Percentiles rank a stretch among this genome's conserved stretches.
phyloP scores from a whole-genome alignment of 1,284 basidiomycete species.

The Trametes sp. region DNA sequence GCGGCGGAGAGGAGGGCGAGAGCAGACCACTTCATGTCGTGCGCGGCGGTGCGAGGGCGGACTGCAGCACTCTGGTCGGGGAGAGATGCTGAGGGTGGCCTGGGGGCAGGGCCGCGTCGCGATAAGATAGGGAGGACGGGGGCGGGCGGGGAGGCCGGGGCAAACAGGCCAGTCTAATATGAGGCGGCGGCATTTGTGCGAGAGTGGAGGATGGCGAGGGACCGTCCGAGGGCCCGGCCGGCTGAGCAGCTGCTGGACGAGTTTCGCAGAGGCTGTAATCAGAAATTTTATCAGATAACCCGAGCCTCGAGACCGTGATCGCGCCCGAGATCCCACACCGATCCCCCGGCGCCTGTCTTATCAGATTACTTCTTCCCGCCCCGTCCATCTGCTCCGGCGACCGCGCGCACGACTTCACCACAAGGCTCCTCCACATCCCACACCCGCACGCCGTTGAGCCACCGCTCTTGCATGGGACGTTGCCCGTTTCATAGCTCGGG shows the following conservation, averaged over 20 bases:
- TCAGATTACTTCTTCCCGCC: constrained; percentile 30
- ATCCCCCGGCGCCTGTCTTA: constrained; percentile 25
- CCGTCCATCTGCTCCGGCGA: constrained; percentile 11
- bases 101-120: constrained; percentile 5
- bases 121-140: constrained; percentile 19
- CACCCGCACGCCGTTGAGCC: neutral
- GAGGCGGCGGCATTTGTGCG: constrained; percentile 25
- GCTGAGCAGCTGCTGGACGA: neutral
- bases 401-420: constrained; percentile 5
- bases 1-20: constrained; percentile 43
- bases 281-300: constrained; percentile 43
- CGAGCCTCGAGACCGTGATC: constrained; percentile 14
- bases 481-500: neutral
- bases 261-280: constrained; percentile 8
- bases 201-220: constrained; percentile 16
- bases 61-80: constrained; percentile 16
- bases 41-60: constrained; percentile 12
- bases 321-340: constrained; percentile 18
- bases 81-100: constrained; percentile 19
- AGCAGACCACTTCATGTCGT: constrained; percentile 37
- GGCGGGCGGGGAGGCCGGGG: constrained; percentile 10
- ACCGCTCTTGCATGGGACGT: neutral
- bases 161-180: constrained; percentile 20
- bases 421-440: constrained; percentile 1
- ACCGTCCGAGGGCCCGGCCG: constrained; percentile 11